Percentiles rank a stretch among this genome's conserved stretches.
Evolutionary conservation across 768 basidiomycete species (phyloP).

Genomic region (Tubosaeta sp.): DNA sequence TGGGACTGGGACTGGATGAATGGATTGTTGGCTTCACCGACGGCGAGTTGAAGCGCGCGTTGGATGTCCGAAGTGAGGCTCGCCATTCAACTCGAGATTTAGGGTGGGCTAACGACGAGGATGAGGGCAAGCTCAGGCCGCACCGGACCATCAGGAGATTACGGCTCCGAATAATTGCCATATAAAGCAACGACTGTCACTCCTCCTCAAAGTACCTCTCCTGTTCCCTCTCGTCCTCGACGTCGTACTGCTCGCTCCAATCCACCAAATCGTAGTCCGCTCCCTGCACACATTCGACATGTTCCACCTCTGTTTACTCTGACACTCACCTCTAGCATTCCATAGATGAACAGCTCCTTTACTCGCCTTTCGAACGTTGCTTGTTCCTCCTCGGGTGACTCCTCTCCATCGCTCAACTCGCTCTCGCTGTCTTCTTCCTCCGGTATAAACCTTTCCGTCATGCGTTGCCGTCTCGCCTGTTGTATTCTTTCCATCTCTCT

Average conservation of each 20-base stretch:
- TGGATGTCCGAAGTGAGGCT: slow-evolving; percentile 42
- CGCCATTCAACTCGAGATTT: slow-evolving; percentile 30
- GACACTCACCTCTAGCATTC: slow-evolving; percentile 60
- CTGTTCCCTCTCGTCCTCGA: slow-evolving; percentile 56
- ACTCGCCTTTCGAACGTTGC: slow-evolving; percentile 54
- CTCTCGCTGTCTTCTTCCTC: slow-evolving; percentile 57
- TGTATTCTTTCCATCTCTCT: slow-evolving; percentile 63
- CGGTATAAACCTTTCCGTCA: slow-evolving; percentile 47
- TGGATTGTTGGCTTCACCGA: slow-evolving; percentile 43
- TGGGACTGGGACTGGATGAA: slow-evolving; percentile 26
- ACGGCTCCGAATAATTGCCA: slow-evolving; percentile 16
- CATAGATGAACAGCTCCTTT: slow-evolving; percentile 72
- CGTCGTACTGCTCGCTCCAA: slow-evolving; percentile 70
- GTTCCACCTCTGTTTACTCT: background rate
- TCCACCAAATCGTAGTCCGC: slow-evolving; percentile 70
- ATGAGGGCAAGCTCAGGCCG: slow-evolving; percentile 38
- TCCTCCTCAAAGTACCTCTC: slow-evolving; percentile 76
- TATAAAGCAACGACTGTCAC: background rate
- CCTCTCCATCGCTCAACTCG: slow-evolving; percentile 22
- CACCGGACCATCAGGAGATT: background rate
- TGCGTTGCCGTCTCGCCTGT: slow-evolving; percentile 38
- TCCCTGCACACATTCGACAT: slow-evolving; percentile 37
- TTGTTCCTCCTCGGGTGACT: slow-evolving; percentile 48
- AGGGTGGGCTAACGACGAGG: slow-evolving; percentile 37
- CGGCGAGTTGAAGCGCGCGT: slow-evolving; percentile 47